These are phyloP conservation scores for Tricladium varicosporioides DNA, from an alignment of 2,329 filamentous ascomycete species.

Conservation along the genomic window DNA sequence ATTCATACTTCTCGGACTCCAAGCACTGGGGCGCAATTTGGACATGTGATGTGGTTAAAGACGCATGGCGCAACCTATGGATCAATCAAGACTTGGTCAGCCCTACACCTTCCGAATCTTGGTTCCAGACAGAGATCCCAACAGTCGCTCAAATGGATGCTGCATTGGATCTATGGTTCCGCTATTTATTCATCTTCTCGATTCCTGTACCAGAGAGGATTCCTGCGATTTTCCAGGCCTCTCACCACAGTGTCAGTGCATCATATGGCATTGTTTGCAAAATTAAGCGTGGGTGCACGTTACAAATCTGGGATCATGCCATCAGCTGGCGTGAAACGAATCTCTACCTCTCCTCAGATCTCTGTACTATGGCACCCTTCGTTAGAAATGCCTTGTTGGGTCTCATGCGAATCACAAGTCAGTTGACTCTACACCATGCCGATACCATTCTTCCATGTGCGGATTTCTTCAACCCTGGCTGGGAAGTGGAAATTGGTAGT, in stretches of 20 bases:
- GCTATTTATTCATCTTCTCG: slow-evolving; percentile 47
- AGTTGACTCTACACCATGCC: slow-evolving; percentile 45
- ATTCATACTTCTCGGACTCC: slow-evolving; percentile 36
- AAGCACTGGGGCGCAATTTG: slow-evolving; percentile 45
- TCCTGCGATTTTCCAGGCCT: slow-evolving; percentile 60
- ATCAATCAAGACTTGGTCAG: slow-evolving; percentile 8
- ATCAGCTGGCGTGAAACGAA: slow-evolving; percentile 56
- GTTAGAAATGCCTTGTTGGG: slow-evolving; percentile 29
- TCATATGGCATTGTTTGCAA: slow-evolving; percentile 62
- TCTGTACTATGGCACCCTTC: slow-evolving; percentile 28
- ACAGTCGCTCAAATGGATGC: slow-evolving; percentile 45
- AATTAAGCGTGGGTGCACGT: slow-evolving; percentile 55
- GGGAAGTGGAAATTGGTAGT: slow-evolving; percentile 61
- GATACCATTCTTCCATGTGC: slow-evolving; percentile 57
- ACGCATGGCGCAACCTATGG: slow-evolving; percentile 36
- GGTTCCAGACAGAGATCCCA: slow-evolving; percentile 44
- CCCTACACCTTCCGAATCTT: slow-evolving; percentile 23
- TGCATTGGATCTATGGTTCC: slow-evolving; percentile 45
- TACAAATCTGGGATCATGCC: slow-evolving; percentile 63
- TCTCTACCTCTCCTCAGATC: slow-evolving; percentile 31
- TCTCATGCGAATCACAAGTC: slow-evolving; percentile 26
- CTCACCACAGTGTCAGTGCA: slow-evolving; percentile 59
- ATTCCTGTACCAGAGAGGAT: slow-evolving; percentile 41
- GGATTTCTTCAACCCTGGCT: slow-evolving; percentile 63
- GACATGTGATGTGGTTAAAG: slow-evolving; percentile 43